A percentile compares a stretch with the other conserved stretches of the same genome.
Evolutionary conservation across 2,329 filamentous ascomycete genomes (phyloP).

Genomic region (Neoscytalidium dimidiatum): DNA sequence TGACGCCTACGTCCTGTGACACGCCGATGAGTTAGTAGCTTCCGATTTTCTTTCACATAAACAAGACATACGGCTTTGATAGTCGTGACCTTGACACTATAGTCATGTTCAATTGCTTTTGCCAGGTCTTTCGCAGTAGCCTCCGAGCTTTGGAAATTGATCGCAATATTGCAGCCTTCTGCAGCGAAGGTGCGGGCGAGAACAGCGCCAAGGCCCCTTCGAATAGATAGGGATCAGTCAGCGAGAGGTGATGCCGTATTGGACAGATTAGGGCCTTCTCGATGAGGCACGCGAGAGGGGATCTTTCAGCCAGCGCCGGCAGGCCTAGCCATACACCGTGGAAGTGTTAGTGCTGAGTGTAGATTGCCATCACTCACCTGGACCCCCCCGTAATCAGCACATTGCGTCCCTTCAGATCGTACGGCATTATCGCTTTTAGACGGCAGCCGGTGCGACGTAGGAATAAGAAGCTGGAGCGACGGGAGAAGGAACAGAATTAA

Average conservation of each 20-base stretch:
- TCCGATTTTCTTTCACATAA: not conserved
- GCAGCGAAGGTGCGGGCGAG: conserved; percentile 67
- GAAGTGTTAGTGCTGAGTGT: no score
- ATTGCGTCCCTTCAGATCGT: conserved; percentile 62
- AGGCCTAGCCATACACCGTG: no score
- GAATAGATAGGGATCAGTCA: no score
- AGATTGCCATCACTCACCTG: conserved; percentile 48
- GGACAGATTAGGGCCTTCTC: not conserved
- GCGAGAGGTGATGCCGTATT: no score
- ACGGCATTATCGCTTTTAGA: conserved; percentile 55
- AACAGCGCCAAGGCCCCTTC: conserved; percentile 73
- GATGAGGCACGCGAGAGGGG: no score
- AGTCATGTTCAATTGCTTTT: conserved; percentile 54
- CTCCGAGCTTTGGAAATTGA: conserved; percentile 70
- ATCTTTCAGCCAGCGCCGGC: no score
- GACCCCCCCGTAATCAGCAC: conserved; percentile 67
- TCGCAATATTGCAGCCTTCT: conserved; percentile 67
- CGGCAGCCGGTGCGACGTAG: no score
- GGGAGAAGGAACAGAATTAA: no score
- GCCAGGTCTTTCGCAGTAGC: conserved; percentile 62
- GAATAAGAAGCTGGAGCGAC: no score
- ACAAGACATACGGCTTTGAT: conserved; percentile 59
- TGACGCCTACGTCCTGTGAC: conserved; percentile 60
- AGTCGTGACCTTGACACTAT: conserved; percentile 54
- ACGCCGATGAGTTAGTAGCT: not conserved